Evolutionary conservation across 441 rosid genomes (phyloP).

Genomic region (Iberis amara): DNA sequence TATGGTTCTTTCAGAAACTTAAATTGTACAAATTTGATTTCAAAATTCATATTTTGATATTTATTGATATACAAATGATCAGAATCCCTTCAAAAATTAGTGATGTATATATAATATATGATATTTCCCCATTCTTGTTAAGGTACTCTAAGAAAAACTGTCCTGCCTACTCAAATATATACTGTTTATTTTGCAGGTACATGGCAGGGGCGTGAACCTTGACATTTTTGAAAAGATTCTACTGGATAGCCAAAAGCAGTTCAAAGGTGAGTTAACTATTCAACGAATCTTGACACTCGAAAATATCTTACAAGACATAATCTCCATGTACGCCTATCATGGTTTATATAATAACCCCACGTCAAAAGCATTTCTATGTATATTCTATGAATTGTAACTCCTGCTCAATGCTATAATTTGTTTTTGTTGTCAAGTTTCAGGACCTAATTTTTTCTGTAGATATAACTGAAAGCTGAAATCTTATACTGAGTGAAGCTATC

Average conservation of each 20-base stretch:
- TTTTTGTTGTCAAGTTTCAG: conserved; percentile 9
- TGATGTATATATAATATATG: conserved; percentile 5
- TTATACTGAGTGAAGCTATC: background rate
- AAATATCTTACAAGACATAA: conserved; percentile 9
- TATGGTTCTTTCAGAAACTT: conserved; percentile 14
- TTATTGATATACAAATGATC: background rate
- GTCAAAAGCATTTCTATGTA: background rate
- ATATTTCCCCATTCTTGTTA: conserved; percentile 15
- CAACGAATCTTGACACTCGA: conserved; percentile 7
- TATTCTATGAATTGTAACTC: background rate
- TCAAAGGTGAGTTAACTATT: conserved; percentile 42
- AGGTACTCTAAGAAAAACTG: conserved; percentile 3
- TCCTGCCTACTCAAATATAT: conserved; percentile 10
- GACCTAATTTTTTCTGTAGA: conserved; percentile 8
- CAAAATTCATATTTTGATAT: conserved; percentile 8
- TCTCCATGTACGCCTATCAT: conserved; percentile 14
- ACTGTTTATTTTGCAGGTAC: conserved; percentile 47
- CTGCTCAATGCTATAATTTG: conserved; percentile 10
- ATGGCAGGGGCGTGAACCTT: conserved; percentile 69
- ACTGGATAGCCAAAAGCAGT: conserved; percentile 63
- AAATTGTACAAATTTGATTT: conserved; percentile 8
- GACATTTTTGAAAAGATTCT: conserved; percentile 73
- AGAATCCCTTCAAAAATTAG: background rate
- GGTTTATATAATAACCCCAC: conserved; percentile 5
- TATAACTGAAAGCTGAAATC: conserved; percentile 16